phyloP scores from a whole-genome alignment of 306 rosid species.

The Potentilla sterilis region DNA sequence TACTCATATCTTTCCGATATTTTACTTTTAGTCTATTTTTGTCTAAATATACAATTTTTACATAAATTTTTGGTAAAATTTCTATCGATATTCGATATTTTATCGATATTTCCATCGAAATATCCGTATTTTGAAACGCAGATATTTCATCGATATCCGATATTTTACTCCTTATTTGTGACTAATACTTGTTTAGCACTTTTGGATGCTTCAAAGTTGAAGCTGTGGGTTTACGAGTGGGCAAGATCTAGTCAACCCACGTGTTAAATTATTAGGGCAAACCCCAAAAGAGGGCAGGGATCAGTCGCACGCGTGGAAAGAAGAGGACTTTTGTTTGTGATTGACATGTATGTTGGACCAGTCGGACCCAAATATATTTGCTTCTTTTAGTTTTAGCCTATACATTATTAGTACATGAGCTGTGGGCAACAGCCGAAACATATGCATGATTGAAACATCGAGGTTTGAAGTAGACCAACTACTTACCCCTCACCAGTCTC shows the following conservation, averaged over 20 bases:
- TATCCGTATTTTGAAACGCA: too few species aligned
- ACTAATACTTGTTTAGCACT: neutral
- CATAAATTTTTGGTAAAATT: too few species aligned
- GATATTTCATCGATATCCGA: too few species aligned
- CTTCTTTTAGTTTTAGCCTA: neutral
- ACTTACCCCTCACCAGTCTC: neutral
- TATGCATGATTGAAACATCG: neutral
- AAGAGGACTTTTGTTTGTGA: constrained; percentile 4
- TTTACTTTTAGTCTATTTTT: too few species aligned
- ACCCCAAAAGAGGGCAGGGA: constrained; percentile 10
- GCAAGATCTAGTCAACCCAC: constrained; percentile 10
- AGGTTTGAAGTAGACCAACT: neutral
- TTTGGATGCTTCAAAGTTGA: neutral
- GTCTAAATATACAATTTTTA: too few species aligned
- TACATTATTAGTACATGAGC: neutral
- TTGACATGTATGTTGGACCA: neutral
- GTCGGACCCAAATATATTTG: neutral
- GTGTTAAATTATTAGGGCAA: constrained; percentile 23
- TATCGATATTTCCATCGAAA: too few species aligned
- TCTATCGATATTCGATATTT: too few species aligned
- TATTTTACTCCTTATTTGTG: too few species aligned
- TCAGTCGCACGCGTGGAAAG: constrained; percentile 29
- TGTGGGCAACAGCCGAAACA: neutral
- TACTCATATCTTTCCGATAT: too few species aligned
- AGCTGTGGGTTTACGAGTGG: constrained; percentile 24